Conservation (phyloP, 2,329 filamentous ascomycete species). For the Trichophyton equinum region DNA sequence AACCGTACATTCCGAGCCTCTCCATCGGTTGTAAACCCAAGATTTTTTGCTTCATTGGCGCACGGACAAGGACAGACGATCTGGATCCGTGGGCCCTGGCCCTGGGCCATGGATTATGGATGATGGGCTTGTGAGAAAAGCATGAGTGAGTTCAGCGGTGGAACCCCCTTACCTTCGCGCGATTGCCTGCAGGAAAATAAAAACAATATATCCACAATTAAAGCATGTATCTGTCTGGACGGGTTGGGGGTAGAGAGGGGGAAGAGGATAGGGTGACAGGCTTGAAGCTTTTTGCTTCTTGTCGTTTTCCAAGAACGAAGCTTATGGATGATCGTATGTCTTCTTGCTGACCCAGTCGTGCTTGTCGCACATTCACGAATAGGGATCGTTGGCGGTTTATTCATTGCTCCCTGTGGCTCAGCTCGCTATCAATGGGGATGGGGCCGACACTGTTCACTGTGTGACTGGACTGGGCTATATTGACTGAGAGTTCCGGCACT, state of each 20-base stretch:
- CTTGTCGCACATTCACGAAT: background rate
- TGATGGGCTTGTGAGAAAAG: background rate
- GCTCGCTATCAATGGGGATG: slow-evolving; percentile 3
- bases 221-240: background rate
- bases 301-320: background rate
- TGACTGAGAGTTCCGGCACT: background rate
- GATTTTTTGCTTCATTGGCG: background rate
- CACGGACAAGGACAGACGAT: slow-evolving; percentile 3
- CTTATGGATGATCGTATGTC: background rate
- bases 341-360: background rate
- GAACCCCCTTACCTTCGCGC: slow-evolving; percentile 4
- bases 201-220: background rate
- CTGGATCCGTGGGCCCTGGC: background rate
- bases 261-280: background rate
- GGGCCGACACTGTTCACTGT: background rate
- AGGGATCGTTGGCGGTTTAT: background rate
- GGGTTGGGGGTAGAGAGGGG: background rate
- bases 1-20: background rate
- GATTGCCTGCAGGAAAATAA: slow-evolving; percentile 4
- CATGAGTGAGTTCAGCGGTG: background rate
- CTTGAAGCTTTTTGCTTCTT: background rate
- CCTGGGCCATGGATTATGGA: background rate
- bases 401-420: slow-evolving; percentile 2
- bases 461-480: slow-evolving; percentile 4
- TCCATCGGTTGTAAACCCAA: background rate